Evolutionary conservation across 805 yeast genomes (phyloP).

Genomic region (Wickerhamomyces bovis): DNA sequence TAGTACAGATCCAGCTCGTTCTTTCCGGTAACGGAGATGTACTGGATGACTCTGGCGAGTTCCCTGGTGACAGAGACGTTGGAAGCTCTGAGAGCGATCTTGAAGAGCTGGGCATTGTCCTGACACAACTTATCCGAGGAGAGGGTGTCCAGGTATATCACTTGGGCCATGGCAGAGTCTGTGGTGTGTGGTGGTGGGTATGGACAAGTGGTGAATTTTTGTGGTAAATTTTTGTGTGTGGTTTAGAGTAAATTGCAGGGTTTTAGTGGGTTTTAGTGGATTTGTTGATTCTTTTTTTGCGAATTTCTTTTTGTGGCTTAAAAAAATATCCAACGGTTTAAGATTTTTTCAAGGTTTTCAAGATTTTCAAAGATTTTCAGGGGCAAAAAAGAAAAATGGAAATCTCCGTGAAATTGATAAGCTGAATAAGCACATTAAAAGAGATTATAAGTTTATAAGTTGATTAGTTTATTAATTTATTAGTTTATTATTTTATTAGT

Average conservation of each 20-base stretch:
- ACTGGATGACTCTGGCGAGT: conserved; percentile 11
- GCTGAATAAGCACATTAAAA: too few species aligned
- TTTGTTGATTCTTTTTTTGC: too few species aligned
- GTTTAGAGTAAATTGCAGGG: too few species aligned
- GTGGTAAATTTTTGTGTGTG: too few species aligned
- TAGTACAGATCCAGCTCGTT: conserved; percentile 23
- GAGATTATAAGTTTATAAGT: too few species aligned
- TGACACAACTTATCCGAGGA: conserved; percentile 6
- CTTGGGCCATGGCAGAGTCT: conserved; percentile 15
- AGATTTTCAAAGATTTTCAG: too few species aligned
- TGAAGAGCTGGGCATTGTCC: conserved; percentile 13
- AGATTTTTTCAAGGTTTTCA: too few species aligned
- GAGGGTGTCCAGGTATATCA: conserved; percentile 16
- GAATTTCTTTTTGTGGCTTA: background rate
- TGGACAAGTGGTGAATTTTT: background rate
- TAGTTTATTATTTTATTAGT: too few species aligned
- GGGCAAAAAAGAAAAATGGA: too few species aligned
- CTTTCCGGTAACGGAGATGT: conserved; percentile 18
- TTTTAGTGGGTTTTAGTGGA: too few species aligned
- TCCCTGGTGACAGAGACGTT: conserved; percentile 10
- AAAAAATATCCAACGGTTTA: background rate
- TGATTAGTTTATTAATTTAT: too few species aligned
- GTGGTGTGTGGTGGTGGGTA: background rate
- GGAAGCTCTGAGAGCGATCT: conserved; percentile 6
- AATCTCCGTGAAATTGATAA: too few species aligned